phyloP scores from a whole-genome alignment of 495 filamentous ascomycete genomes.

The Wilcoxina mikolae region DNA sequence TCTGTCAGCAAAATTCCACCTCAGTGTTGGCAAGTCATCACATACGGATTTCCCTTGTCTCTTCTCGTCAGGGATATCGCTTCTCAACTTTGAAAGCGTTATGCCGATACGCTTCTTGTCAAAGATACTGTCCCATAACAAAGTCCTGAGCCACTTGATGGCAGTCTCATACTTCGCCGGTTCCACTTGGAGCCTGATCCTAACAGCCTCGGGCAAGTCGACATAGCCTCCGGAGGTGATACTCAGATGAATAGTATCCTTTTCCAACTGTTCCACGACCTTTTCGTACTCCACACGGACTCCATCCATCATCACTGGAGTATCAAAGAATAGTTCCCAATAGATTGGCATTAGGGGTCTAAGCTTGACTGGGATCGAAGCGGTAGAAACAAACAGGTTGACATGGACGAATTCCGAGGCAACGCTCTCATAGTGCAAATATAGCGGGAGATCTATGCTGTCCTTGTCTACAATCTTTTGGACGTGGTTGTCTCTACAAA shows the following conservation, averaged over 20 bases:
- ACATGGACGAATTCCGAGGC: conserved; percentile 79
- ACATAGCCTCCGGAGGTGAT: conserved; percentile 51
- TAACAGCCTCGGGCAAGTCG: conserved; percentile 64
- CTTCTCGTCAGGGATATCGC: conserved; percentile 87
- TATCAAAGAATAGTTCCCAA: conserved; percentile 84
- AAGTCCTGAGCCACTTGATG: conserved; percentile 70
- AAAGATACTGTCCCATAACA: conserved; percentile 78
- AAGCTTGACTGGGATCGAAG: conserved; percentile 51
- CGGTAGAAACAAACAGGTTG: conserved; percentile 60
- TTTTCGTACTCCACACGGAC: conserved; percentile 74
- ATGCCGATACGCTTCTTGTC: conserved; percentile 59
- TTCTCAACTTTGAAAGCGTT: conserved; percentile 71
- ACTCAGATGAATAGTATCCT: conserved; percentile 71
- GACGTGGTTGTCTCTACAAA: conserved; percentile 43
- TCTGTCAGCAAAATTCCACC: conserved; percentile 5
- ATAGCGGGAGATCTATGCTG: conserved; percentile 50
- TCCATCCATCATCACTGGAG: conserved; percentile 66
- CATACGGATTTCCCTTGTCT: conserved; percentile 57
- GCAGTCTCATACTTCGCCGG: conserved; percentile 69
- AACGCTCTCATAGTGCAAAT: conserved; percentile 94
- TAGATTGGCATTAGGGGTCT: conserved; percentile 75
- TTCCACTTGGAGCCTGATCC: conserved; percentile 72
- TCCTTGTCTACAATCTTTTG: conserved; percentile 66
- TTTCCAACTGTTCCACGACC: conserved; percentile 75
- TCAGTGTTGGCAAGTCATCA: background rate